A percentile compares a stretch with the other conserved stretches of the same genome.
Conservation (phyloP, 768 basidiomycete genomes). For the Tricholoma hemisulphureum region DNA sequence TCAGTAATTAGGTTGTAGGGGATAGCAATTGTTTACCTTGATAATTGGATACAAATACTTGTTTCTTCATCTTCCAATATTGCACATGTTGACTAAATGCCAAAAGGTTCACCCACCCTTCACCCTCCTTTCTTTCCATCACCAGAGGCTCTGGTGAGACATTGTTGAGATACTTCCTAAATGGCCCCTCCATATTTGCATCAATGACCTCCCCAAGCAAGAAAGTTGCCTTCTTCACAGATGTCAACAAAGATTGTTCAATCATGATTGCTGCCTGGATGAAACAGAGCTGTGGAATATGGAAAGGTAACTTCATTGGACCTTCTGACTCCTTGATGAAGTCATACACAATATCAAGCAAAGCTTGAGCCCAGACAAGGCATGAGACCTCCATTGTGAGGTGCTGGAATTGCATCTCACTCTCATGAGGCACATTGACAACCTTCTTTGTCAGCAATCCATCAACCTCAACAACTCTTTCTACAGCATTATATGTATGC, state of each 20-base stretch:
- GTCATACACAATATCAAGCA: background rate
- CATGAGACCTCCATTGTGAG: background rate
- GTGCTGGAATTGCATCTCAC: conserved; percentile 3
- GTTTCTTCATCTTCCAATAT: conserved; percentile 18
- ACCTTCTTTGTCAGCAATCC: conserved; percentile 2
- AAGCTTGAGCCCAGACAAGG: no score
- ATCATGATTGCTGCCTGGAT: conserved; percentile 2
- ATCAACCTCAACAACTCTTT: conserved; percentile 2
- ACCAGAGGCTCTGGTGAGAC: conserved; percentile 4
- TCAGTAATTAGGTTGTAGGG: no score
- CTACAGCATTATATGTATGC: conserved; percentile 3
- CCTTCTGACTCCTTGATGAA: background rate
- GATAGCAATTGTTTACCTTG: background rate
- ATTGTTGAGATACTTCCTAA: conserved; percentile 9
- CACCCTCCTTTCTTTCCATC: conserved; percentile 1
- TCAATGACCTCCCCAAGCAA: conserved; percentile 9
- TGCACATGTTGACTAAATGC: conserved; percentile 20
- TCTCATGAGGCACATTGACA: conserved; percentile 1
- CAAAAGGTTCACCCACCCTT: background rate
- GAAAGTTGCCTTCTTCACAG: background rate
- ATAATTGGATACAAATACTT: conserved; percentile 23
- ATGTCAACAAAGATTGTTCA: background rate
- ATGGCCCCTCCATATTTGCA: background rate
- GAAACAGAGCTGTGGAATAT: conserved; percentile 7
- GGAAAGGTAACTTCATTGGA: background rate